Conservation (phyloP, 2,329 filamentous ascomycete genomes). For the Monosporascus cannonballus region DNA sequence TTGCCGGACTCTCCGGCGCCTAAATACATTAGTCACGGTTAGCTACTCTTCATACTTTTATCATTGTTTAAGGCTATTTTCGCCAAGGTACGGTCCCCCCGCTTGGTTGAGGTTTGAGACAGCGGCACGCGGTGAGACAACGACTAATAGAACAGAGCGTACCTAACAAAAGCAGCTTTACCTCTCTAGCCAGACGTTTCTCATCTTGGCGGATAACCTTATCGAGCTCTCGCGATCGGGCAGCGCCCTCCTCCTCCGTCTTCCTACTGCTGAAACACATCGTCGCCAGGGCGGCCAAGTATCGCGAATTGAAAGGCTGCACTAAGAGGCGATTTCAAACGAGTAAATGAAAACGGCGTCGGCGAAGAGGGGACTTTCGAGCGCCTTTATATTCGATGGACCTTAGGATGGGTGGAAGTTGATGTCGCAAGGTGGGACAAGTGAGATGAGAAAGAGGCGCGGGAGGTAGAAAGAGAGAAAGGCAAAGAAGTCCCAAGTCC, state of each 20-base stretch:
- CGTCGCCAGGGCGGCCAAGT: conserved; percentile 5
- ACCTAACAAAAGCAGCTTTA: conserved; percentile 93
- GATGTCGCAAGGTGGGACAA: background rate
- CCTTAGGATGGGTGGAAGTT: background rate
- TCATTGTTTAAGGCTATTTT: background rate
- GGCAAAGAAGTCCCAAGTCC: background rate
- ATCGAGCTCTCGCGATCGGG: conserved; percentile 72
- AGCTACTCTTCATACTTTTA: conserved; percentile 6
- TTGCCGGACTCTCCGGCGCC: conserved; percentile 94
- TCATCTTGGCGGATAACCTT: conserved; percentile 79
- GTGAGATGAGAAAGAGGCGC: background rate
- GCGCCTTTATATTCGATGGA: background rate
- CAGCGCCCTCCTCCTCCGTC: conserved; percentile 41
- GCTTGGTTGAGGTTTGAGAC: conserved; percentile 15
- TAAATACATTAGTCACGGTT: conserved; percentile 30
- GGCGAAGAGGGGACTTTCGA: background rate
- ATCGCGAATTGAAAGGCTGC: background rate
- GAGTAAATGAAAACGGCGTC: background rate
- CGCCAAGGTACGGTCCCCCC: too few species aligned
- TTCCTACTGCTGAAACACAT: conserved; percentile 62
- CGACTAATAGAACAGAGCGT: conserved; percentile 27
- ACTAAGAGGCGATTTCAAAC: background rate
- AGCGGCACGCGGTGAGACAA: conserved; percentile 13
- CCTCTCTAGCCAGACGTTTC: conserved; percentile 77
- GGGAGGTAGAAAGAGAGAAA: background rate